Base-by-base conservation (phyloP, 331 rosid genomes). In the Rhamnella rubrinervis region DNA sequence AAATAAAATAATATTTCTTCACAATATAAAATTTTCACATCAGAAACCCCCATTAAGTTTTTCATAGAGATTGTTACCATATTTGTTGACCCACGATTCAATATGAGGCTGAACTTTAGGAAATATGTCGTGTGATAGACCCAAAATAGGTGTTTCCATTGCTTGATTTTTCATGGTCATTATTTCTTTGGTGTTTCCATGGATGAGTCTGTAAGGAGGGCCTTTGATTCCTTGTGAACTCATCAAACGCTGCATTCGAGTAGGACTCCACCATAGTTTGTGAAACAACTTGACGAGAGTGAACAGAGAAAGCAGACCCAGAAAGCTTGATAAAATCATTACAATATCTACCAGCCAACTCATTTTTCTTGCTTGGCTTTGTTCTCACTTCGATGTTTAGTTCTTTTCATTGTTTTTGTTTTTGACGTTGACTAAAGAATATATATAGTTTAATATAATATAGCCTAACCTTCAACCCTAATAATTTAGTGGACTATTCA, bases 211-310 rank as follows among this genome's bases (percentile, higher is more conserved):
- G 77, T 55, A 75, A 37, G 81, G 23, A 59, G 81, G 84, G 9
- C 86, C 84, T 35, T 25, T n/a, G 59, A 78, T 68, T 38, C 84
- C 86, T 44, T 71, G 78, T 18, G 15, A 21, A 11, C 51, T 21
- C 85, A 76, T 72, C 38, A 76, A 1, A 16, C 58, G 46, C 35
- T 55, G 71, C 4, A 82, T 58, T 15, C 65, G 75, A 46, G 5
- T 71, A 1, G 86, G 79, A 41, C 16, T 74, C 79, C 79, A 82
- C 83, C 86, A 82, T 67, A 75, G 75, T 20, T 63, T 78, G 76
- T 16, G 56, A 39, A 78, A 9, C 28, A 75, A 1, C 53, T 67
- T 67, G 67, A 71, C n/a, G 8, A 75, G 57, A 20, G 65, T 50
- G 8, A 68, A 61, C 37, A 69, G 18, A 8, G 68, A 20, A 20